Percentiles rank a stretch among this genome's conserved stretches.
phyloP scores from a whole-genome alignment of 2,329 filamentous ascomycete species.

The Xylariaceae sp. region DNA sequence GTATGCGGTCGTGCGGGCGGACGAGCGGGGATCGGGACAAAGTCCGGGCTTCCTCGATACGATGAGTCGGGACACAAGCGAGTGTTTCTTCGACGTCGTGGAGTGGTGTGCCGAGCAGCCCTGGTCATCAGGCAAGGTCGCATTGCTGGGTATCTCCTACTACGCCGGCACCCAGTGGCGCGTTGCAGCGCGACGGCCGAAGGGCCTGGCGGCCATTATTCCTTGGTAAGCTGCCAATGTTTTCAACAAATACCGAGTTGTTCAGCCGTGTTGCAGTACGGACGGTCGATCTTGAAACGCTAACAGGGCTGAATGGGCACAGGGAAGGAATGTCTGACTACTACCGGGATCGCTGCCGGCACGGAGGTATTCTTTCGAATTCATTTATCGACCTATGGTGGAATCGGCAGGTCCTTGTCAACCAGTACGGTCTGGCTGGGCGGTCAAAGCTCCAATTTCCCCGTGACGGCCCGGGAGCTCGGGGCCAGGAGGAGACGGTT shows the following conservation, averaged over 20 bases:
- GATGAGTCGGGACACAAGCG: slow-evolving; percentile 44
- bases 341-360: slow-evolving; percentile 52
- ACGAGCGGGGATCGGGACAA: slow-evolving; percentile 45
- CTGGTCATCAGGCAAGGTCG: slow-evolving; percentile 46
- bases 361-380: slow-evolving; percentile 57
- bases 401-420: slow-evolving; percentile 59
- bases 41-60: slow-evolving; percentile 43
- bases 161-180: slow-evolving; percentile 46
- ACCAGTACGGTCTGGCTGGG: slow-evolving; percentile 56
- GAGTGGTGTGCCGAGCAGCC: slow-evolving; percentile 44
- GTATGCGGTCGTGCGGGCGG: slow-evolving; percentile 50
- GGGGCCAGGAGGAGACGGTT: slow-evolving; percentile 43
- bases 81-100: slow-evolving; percentile 44
- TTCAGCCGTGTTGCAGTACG: not conserved
- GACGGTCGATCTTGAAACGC: not conserved
- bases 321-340: slow-evolving; percentile 50
- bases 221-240: slow-evolving; percentile 32
- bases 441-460: slow-evolving; percentile 30
- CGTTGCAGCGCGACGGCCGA: slow-evolving; percentile 42
- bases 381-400: slow-evolving; percentile 60
- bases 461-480: slow-evolving; percentile 28
- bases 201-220: slow-evolving; percentile 42
- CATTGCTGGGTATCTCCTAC: slow-evolving; percentile 44
- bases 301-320: not conserved
- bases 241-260: not conserved